Evolutionary conservation across 2,329 filamentous ascomycete genomes (phyloP).

Genomic region (Colletotrichum brevisporum): DNA sequence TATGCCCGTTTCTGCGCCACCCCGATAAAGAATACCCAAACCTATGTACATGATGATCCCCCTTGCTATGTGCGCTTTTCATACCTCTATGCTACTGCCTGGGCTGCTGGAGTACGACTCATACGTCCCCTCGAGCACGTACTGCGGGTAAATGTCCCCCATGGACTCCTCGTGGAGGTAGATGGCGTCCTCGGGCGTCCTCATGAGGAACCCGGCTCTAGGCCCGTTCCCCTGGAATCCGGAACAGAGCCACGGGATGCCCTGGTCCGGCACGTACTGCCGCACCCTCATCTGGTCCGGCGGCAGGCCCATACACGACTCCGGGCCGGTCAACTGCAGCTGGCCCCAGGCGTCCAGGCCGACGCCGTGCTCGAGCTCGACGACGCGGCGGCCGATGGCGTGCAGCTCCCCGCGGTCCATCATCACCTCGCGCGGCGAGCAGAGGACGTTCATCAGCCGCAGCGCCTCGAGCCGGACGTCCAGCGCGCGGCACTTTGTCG

Average conservation of each 20-base stretch:
- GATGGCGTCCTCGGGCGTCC: not conserved
- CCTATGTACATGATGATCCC: too few species aligned
- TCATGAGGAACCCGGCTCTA: constrained; percentile 8
- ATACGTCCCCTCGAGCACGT: not conserved
- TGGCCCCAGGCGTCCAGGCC: constrained; percentile 3
- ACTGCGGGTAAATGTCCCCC: not conserved
- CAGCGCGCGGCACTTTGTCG: constrained; percentile 44
- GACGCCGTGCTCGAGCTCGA: constrained; percentile 33
- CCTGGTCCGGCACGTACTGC: not conserved
- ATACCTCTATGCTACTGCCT: not conserved
- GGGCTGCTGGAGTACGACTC: constrained; percentile 22
- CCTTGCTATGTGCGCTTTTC: too few species aligned
- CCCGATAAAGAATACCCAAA: too few species aligned
- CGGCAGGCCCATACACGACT: not conserved
- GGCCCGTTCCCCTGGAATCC: accelerated
- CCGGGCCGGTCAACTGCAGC: not conserved
- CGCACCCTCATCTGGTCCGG: not conserved
- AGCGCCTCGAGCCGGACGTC: constrained; percentile 55
- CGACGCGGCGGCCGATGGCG: constrained; percentile 18
- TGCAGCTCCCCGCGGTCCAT: constrained; percentile 12
- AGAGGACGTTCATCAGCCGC: constrained; percentile 42
- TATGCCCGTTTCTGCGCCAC: too few species aligned
- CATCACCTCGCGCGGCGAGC: constrained; percentile 41
- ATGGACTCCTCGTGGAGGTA: constrained; percentile 3
- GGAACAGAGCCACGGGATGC: not conserved